These are phyloP conservation scores for Rhizopus arrhizus DNA, from an alignment of 371 early-diverging fungal genomes.

Conservation along the genomic window DNA sequence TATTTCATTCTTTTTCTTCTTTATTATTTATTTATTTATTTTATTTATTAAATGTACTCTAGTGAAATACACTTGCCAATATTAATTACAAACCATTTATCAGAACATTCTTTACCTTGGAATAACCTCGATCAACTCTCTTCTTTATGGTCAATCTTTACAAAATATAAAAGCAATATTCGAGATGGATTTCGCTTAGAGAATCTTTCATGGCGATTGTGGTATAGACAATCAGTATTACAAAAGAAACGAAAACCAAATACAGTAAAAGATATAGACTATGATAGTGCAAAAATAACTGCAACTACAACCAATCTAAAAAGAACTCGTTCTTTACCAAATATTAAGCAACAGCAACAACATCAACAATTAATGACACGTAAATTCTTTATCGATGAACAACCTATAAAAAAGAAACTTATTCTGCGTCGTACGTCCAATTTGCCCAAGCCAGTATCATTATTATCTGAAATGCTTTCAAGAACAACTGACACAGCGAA, in stretches of 20 bases:
- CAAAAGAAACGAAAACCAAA: constrained; percentile 25
- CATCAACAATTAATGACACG: constrained; percentile 7
- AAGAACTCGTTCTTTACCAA: constrained; percentile 21
- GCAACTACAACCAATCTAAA: constrained; percentile 1
- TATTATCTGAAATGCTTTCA: constrained; percentile 27
- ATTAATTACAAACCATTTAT: constrained; percentile 16
- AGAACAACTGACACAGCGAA: constrained; percentile 4
- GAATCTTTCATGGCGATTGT: constrained; percentile 36
- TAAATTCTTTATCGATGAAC: constrained; percentile 18
- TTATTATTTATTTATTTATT: not conserved
- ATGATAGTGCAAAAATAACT: not conserved
- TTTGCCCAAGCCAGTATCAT: constrained; percentile 22
- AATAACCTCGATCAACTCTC: constrained; percentile 30
- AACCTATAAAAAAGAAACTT: not conserved
- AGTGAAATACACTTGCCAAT: constrained; percentile 27
- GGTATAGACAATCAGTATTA: constrained; percentile 30
- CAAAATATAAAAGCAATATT: constrained; percentile 26
- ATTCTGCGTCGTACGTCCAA: not conserved
- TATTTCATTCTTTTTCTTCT: not conserved
- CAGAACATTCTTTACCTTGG: constrained; percentile 24
- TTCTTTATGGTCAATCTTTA: constrained; percentile 25
- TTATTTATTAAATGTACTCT: constrained; percentile 2
- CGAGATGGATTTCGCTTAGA: constrained; percentile 31
- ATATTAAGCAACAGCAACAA: not conserved
- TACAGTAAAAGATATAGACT: constrained; percentile 22